Conservation (phyloP, 306 rosid species). For the Corylus avellana region DNA sequence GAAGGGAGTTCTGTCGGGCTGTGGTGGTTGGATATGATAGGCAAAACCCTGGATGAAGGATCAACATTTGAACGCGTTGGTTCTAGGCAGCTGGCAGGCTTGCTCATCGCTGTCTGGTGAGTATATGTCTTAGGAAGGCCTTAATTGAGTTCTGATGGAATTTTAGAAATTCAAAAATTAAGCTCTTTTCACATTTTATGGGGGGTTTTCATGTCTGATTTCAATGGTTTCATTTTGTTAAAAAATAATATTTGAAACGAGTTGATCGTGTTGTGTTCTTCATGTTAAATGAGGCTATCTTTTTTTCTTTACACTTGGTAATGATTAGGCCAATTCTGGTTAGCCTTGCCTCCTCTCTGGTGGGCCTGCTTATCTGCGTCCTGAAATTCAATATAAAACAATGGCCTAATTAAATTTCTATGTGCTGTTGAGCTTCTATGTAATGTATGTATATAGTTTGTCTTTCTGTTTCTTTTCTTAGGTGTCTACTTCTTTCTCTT, state of each 20-base stretch:
- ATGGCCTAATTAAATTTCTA: conserved; percentile 1
- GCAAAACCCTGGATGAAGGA: conserved; percentile 85
- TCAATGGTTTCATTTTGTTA: conserved; percentile 10
- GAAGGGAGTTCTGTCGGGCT: conserved; percentile 98
- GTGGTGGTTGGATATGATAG: conserved; percentile 99
- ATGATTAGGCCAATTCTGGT: conserved; percentile 21
- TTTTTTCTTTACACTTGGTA: conserved; percentile 23
- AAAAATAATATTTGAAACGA: conserved; percentile 9
- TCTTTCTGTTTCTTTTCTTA: conserved; percentile 9
- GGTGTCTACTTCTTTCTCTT: background rate
- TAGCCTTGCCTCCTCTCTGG: conserved; percentile 10
- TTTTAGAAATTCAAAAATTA: conserved; percentile 30
- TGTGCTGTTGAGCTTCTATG: background rate
- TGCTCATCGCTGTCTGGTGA: conserved; percentile 91
- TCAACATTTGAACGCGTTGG: conserved; percentile 89
- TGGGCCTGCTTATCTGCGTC: conserved; percentile 20
- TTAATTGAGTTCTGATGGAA: conserved; percentile 23
- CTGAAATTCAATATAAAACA: conserved; percentile 22
- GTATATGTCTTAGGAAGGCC: conserved; percentile 32
- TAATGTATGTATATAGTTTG: conserved; percentile 17
- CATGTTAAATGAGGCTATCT: conserved; percentile 26
- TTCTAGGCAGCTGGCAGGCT: conserved; percentile 98
- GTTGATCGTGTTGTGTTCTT: conserved; percentile 16
- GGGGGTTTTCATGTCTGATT: background rate
- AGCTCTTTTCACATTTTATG: conserved; percentile 14